Percentiles rank a stretch among this genome's conserved stretches.
Conservation (phyloP, 352 stramenopile species). For the Globisporangium emineosum region DNA sequence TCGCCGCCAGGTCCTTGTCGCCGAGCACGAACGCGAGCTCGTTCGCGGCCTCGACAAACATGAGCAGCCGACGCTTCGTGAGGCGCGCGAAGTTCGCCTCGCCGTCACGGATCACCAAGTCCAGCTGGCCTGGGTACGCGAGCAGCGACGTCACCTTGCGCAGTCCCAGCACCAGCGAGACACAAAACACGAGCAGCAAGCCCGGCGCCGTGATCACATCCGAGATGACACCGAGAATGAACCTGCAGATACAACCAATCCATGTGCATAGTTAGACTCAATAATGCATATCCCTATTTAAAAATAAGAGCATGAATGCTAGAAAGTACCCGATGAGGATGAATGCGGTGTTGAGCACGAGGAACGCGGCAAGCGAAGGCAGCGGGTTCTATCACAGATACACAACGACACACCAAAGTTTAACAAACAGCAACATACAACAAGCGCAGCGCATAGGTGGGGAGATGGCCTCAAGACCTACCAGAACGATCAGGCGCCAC, state of each 20-base stretch:
- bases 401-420: neutral
- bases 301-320: no score
- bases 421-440: neutral
- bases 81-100: constrained; percentile 75
- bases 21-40: constrained; percentile 45
- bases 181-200: constrained; percentile 52
- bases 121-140: constrained; percentile 71
- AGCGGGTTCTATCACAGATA: constrained; percentile 46
- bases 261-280: neutral
- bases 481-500: constrained; percentile 56
- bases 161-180: constrained; percentile 29
- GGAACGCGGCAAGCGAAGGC: constrained; percentile 43
- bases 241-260: constrained; percentile 18
- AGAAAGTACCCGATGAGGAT: constrained; percentile 41
- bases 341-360: constrained; percentile 56
- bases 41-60: constrained; percentile 57
- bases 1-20: constrained; percentile 21
- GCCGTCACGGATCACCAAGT: constrained; percentile 74
- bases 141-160: constrained; percentile 57
- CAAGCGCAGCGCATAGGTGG: neutral
- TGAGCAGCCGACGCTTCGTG: constrained; percentile 62
- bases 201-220: constrained; percentile 51
- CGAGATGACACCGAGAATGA: constrained; percentile 47
- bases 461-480: no score
- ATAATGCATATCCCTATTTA: no score